Conservation (phyloP, 1,139 yeast genomes). For the Sugiyamaella novakii region DNA sequence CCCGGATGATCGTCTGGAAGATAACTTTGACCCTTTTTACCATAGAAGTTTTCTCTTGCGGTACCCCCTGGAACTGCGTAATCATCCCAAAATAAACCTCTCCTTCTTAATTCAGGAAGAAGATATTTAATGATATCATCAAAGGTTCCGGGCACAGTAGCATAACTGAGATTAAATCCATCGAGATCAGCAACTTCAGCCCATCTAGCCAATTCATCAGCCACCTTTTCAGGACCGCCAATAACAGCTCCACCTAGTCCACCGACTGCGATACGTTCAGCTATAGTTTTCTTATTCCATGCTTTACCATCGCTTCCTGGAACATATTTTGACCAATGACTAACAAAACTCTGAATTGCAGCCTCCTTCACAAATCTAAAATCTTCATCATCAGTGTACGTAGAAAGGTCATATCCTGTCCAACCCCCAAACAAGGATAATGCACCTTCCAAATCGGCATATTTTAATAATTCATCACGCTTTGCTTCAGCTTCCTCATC, state of each 20-base stretch:
- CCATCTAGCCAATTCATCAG: constrained; percentile 43
- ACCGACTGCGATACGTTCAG: constrained; percentile 39
- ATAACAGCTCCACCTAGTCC: constrained; percentile 40
- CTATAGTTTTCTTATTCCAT: constrained; percentile 39
- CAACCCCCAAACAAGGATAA: constrained; percentile 44
- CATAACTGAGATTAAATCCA: constrained; percentile 45
- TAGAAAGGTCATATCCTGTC: constrained; percentile 42
- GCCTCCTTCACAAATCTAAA: constrained; percentile 36
- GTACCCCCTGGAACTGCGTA: constrained; percentile 39
- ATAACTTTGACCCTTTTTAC: constrained; percentile 4
- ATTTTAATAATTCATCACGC: constrained; percentile 29
- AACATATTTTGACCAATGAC: constrained; percentile 16
- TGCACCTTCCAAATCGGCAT: constrained; percentile 40
- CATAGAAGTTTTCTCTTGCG: constrained; percentile 25
- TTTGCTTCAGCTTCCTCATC: constrained; percentile 42
- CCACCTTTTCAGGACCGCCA: constrained; percentile 42
- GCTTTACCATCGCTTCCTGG: constrained; percentile 16
- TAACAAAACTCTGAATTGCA: constrained; percentile 35
- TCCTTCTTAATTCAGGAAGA: constrained; percentile 43
- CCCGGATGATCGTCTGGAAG: constrained; percentile 20
- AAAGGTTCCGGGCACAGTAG: constrained; percentile 43
- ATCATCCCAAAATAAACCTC: constrained; percentile 44
- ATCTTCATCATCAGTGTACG: constrained; percentile 41
- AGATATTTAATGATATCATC: constrained; percentile 42
- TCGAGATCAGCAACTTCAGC: constrained; percentile 43